A percentile compares a stretch with the other conserved stretches of the same genome.
Evolutionary conservation across 2,329 filamentous ascomycete genomes (phyloP).

Genomic region (Xenoacremonium recifei): DNA sequence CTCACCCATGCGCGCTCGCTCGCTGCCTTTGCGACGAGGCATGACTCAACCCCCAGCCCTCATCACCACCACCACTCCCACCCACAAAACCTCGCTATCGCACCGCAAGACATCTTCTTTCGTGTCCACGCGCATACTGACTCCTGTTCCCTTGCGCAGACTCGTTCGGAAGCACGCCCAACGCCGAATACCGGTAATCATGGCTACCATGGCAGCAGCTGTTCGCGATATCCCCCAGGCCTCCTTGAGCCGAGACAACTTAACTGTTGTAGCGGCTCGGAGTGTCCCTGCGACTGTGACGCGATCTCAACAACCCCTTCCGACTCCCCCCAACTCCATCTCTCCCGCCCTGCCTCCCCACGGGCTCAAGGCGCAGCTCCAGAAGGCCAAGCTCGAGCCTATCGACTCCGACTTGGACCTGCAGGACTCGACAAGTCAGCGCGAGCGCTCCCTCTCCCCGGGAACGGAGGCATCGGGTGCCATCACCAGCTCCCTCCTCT

Average conservation of each 20-base stretch:
- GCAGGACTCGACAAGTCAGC: constrained; percentile 53
- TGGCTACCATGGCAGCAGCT: constrained; percentile 66
- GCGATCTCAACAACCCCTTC: constrained; percentile 64
- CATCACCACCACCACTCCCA: constrained; percentile 11
- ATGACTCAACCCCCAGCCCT: constrained; percentile 25
- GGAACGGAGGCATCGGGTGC: constrained; percentile 70
- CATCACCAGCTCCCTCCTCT: constrained; percentile 83
- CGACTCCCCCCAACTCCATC: constrained; percentile 93
- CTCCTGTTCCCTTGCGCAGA: constrained; percentile 29
- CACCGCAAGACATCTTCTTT: constrained; percentile 9
- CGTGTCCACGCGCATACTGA: constrained; percentile 15
- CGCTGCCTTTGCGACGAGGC: constrained; percentile 5
- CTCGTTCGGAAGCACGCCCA: constrained; percentile 44
- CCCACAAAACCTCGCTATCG: constrained; percentile 5
- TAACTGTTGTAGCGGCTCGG: constrained; percentile 69
- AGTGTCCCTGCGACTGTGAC: constrained; percentile 60
- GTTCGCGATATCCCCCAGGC: constrained; percentile 66
- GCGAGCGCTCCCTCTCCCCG: constrained; percentile 42
- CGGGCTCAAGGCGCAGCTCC: constrained; percentile 68
- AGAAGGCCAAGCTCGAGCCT: constrained; percentile 57
- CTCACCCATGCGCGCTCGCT: no score
- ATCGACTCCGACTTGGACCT: constrained; percentile 88
- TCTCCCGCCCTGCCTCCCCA: constrained; percentile 84
- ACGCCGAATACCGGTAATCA: constrained; percentile 43
- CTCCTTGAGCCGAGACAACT: constrained; percentile 65